These are phyloP conservation scores for Schizophyllum commune DNA, from an alignment of 1,284 basidiomycete genomes.

Conservation along the genomic window DNA sequence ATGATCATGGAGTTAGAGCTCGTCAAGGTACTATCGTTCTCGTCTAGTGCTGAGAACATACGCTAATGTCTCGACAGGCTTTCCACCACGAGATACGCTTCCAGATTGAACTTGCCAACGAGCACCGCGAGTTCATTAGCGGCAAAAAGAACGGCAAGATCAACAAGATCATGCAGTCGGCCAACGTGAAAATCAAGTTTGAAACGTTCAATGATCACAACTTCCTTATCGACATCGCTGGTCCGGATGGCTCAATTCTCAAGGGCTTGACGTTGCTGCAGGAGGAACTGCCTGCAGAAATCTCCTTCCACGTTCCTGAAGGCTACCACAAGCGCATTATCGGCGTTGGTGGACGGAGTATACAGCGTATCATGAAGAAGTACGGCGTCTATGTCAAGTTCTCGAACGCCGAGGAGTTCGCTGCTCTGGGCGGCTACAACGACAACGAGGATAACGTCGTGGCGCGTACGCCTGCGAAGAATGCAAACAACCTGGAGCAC, in stretches of 20 bases:
- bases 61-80: slow-evolving; percentile 35
- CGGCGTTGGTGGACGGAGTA: slow-evolving; percentile 96
- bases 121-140: slow-evolving; percentile 97
- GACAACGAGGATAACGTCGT: slow-evolving; percentile 99
- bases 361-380: slow-evolving; percentile 99
- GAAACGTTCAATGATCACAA: slow-evolving; percentile 99
- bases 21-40: slow-evolving; percentile 58
- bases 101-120: slow-evolving; percentile 96
- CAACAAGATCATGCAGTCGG: slow-evolving; percentile 97
- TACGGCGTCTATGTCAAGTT: slow-evolving; percentile 99
- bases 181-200: slow-evolving; percentile 97
- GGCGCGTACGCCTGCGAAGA: slow-evolving; percentile 96
- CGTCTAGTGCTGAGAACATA: background rate
- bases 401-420: slow-evolving; percentile 97
- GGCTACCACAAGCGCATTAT: slow-evolving; percentile 99
- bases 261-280: slow-evolving; percentile 88
- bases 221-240: slow-evolving; percentile 93
- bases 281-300: slow-evolving; percentile 97
- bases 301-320: slow-evolving; percentile 98
- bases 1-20: slow-evolving; percentile 89
- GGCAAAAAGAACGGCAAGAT: slow-evolving; percentile 99
- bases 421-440: slow-evolving; percentile 88
- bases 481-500: slow-evolving; percentile 92
- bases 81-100: slow-evolving; percentile 98
- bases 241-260: slow-evolving; percentile 75